Base-by-base conservation (phyloP, 345 rosid genomes). In the Iberis pinnata region DNA sequence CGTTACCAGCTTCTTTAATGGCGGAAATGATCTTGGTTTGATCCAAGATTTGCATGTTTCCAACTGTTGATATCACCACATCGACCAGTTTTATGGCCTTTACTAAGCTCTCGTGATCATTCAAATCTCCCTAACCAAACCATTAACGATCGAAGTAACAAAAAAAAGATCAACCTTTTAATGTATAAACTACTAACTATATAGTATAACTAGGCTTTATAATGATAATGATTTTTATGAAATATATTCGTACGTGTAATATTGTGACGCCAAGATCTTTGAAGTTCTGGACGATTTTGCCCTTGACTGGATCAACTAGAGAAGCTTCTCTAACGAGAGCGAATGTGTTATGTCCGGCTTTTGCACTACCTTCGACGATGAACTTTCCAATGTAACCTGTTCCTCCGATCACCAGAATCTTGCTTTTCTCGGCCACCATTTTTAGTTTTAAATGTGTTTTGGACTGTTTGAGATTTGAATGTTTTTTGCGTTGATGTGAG, bases 21-120 rank as follows among this genome's bases (percentile, higher is more conserved):
- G 95, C 97, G 2, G 80, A 71, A 16, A 86, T 65, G 71, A 89
- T 83, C 76, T 83, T 89, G 36, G 58, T 75, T 71, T 89, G 95
- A 70, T 83, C 93, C 3, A 70, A 70, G 2, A 83, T 8, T 63
- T 73, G 81, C 72, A 56, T 46, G 11, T 18, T 15, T 7, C 86
- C 88, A 0, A 86, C 74, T 0, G 86, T 56, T 0, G 88, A 86
- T 39, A 89, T 86, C 59, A 89, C 97, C 61, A 86, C 84, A 69
- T 89, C 95, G 18, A 78, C 88, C 12, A 70, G 80, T 73, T 81
- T 83, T 14, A 81, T 64, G 1, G 93, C 88, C 48, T 78, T 77
- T 52, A 89, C 81, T 70, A 89, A 48, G 43, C 88, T 83, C 63
- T 75, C 88, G 12, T 78, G 88, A 54, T 89, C 77, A 24, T 68